A percentile compares a stretch with the other conserved stretches of the same genome.
Conservation (phyloP, 2,329 filamentous ascomycete species). For the Cephalotrichum gorgonifer region DNA sequence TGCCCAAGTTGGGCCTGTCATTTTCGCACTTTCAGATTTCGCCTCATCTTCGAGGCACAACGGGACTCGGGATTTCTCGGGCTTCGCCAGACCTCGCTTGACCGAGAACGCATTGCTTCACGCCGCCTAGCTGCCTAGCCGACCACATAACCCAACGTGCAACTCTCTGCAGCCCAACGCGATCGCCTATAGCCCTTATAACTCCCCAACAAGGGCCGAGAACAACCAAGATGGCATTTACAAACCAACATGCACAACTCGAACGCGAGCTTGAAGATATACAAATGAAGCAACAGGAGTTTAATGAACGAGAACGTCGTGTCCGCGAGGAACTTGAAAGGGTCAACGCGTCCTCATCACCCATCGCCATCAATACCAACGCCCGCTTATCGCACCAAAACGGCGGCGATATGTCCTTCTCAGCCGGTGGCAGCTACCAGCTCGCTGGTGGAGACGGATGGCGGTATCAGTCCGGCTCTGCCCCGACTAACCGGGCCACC, state of each 20-base stretch:
- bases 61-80: no score
- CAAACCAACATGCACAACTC: background rate
- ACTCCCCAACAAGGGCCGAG: background rate
- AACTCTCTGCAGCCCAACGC: background rate
- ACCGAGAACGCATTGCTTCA: no score
- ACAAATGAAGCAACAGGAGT: background rate
- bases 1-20: background rate
- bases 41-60: no score
- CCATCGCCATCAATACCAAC: background rate
- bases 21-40: background rate
- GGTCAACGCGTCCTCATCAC: background rate
- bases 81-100: no score
- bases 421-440: background rate
- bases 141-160: background rate
- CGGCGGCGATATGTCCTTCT: background rate
- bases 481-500: background rate
- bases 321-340: background rate
- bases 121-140: no score
- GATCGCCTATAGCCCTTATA: background rate
- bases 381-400: background rate
- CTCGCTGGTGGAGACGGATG: background rate
- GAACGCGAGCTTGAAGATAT: background rate
- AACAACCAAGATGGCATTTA: background rate
- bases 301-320: background rate
- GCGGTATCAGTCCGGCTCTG: background rate